Base-by-base conservation (phyloP, 192 early-diverging fungal genomes). In the Coemansia sp. region DNA sequence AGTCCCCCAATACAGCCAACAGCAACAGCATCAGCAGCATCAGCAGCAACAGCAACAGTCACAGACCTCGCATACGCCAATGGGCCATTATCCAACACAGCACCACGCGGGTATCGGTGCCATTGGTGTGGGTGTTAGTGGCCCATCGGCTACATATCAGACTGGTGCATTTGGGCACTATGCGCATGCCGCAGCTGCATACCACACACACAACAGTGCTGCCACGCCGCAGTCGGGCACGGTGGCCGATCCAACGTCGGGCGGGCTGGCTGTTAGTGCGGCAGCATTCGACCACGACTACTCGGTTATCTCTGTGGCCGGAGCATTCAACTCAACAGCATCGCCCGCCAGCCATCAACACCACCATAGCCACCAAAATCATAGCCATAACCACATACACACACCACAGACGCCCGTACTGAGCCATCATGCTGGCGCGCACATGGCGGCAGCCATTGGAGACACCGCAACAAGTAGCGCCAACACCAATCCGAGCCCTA, bases 41-140 rank as follows among this genome's bases (percentile, higher is more conserved):
- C 66, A 61, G 21, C 63, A 41, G 9, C 60, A 70, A 15, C 37
- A 39, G 40, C 67, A 62, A 37, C 18, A 58, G 6, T 15, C 67
- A 13, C 71, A 66, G 45, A 5, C 63, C 18, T 40, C 67, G 1
- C 76, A 78, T 54, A 41, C 71, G 16, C 56, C 67, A 2, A 60
- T 72, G 45, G 52, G 62, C 41, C 78, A 80, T 57, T 75, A 75
- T 41, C 73, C 72, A 36, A 40, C 46, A 3, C 78, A 71, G 49
- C 73, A 74, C 41, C 67, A 62, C 21, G n/a, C 65, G 13, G 51
- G 65, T 36, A 46, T 60, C 13, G 65, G 42, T 8, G 68, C 61
- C 12, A 62, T 52, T 47, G 71, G 36, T 18, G 52, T 41, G 12
- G 32, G 32, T 13, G 52, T 52, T 10, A 43, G 51, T 26, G 51